phyloP scores from a whole-genome alignment of 2,329 filamentous ascomycete species.

The Didymella exigua region DNA sequence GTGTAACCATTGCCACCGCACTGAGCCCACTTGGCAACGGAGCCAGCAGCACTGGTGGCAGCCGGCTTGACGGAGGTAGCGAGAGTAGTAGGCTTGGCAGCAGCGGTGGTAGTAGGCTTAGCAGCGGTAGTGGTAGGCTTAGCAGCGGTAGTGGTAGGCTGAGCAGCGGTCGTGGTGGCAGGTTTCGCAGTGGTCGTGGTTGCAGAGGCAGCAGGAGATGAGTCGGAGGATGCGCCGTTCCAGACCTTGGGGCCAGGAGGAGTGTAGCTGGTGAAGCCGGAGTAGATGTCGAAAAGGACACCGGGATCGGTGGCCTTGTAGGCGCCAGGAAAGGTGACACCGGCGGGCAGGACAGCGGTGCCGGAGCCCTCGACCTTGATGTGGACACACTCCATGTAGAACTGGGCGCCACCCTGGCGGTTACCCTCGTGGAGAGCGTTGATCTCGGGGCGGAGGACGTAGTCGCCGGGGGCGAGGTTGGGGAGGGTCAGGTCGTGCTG shows the following conservation, averaged over 20 bases:
- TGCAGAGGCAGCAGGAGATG: slow-evolving; percentile 22
- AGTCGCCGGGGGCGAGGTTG: slow-evolving; percentile 49
- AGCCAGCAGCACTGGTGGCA: slow-evolving; percentile 18
- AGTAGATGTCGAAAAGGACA: slow-evolving; percentile 53
- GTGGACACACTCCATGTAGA: slow-evolving; percentile 54
- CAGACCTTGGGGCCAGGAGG: slow-evolving; percentile 45
- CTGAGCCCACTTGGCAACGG: slow-evolving; percentile 42
- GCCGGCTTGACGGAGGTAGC: slow-evolving; percentile 26
- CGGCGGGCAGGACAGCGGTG: slow-evolving; percentile 41
- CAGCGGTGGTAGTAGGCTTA: slow-evolving; percentile 12
- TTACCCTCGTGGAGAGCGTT: slow-evolving; percentile 53
- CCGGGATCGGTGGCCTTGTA: slow-evolving; percentile 50
- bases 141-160: slow-evolving; percentile 17
- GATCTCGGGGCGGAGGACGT: slow-evolving; percentile 53
- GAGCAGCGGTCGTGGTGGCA: slow-evolving; percentile 17
- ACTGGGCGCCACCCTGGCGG: slow-evolving; percentile 48
- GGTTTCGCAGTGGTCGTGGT: slow-evolving; percentile 18
- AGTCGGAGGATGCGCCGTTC: slow-evolving; percentile 30
- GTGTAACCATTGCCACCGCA: slow-evolving; percentile 54
- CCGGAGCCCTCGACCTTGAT: slow-evolving; percentile 47
- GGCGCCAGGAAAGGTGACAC: slow-evolving; percentile 55
- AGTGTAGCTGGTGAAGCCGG: slow-evolving; percentile 42
- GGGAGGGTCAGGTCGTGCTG: slow-evolving; percentile 52
- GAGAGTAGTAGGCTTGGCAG: slow-evolving; percentile 22
- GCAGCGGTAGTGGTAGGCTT: slow-evolving; percentile 18